These are phyloP conservation scores for Triangularia verruculosa DNA, from an alignment of 2,329 filamentous ascomycete genomes.

Conservation along the genomic window DNA sequence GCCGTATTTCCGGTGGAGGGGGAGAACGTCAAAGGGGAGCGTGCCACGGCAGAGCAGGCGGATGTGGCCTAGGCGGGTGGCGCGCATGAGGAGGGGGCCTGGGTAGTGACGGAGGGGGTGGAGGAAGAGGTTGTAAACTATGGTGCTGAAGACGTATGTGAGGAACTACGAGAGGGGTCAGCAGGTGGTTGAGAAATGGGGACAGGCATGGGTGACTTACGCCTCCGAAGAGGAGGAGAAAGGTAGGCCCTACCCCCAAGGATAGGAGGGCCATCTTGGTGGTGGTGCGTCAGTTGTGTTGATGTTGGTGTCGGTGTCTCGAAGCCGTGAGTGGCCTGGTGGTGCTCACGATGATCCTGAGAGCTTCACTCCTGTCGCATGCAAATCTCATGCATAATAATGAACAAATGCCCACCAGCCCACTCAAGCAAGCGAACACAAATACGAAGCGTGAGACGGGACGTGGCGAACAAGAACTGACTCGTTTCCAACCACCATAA, in stretches of 20 bases:
- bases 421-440: background rate
- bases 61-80: constrained; percentile 21
- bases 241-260: constrained; percentile 8
- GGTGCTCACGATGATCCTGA: background rate
- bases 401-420: too few species aligned
- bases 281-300: background rate
- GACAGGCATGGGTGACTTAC: background rate
- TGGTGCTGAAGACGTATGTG: constrained; percentile 16
- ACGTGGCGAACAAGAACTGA: background rate
- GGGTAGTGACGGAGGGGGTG: constrained; percentile 35
- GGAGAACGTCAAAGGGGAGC: constrained; percentile 30
- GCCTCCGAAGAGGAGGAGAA: constrained; percentile 1
- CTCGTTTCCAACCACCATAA: background rate
- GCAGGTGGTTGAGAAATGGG: background rate
- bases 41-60: constrained; percentile 24
- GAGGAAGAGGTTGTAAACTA: constrained; percentile 34
- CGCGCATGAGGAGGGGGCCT: constrained; percentile 31
- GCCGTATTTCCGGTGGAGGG: constrained; percentile 42
- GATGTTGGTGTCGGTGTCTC: background rate
- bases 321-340: background rate
- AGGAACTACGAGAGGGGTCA: background rate
- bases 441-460: background rate
- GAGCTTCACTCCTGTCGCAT: background rate
- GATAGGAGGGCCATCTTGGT: constrained; percentile 13
- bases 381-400: background rate